Evolutionary conservation across 164 flowering plant species (phyloP), one percentile per base, ranked within the genome.

Genomic region (Brasenia schreberi): DNA sequence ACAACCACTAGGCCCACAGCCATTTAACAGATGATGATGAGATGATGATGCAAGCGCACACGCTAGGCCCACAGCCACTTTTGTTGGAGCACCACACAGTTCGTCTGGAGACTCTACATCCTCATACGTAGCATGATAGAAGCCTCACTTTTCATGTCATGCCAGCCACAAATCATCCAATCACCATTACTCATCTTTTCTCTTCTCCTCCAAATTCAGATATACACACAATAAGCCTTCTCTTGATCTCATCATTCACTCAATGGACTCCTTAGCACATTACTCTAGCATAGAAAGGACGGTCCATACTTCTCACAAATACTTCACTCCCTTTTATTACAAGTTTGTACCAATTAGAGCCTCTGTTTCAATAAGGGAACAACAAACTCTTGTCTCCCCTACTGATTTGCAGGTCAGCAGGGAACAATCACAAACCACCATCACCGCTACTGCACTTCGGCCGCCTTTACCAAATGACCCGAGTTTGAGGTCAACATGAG

Each of bases 401-500:
- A 7, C 12, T 7, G 5, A 45, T 12, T 12, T 45, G 3, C 53
- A 7, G 12, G 53, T 45, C 53, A 45, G 11, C 11, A 45, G 53
- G 12, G 11, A 1, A 9, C 7, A 18, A 43, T 43, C 11, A 42
- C 59, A 61, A 43, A 19, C 45, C 61, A 5, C 61, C 69, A n/a
- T 5, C 64, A 10, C 64, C 68, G 23, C 69, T 64, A 3, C 27
- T 63, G 1, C n/a, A 23, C 49, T 18, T 43, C 53, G 5, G 64
- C 43, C 5, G 67, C 61, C 9, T 45, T 14, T 39, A n/a, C 17
- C 68, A 65, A 69, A 81, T 62, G 92, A 86, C 70, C 81, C 83
- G 16, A 68, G 71, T 44, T 68, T 85, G 45, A 64, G 64, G 43
- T 89, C 97, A 0, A 86, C 92, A 17, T 89, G 96, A 96, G 27